phyloP scores from a whole-genome alignment of 345 rosid genomes.

The Eucalyptus tenuipes region DNA sequence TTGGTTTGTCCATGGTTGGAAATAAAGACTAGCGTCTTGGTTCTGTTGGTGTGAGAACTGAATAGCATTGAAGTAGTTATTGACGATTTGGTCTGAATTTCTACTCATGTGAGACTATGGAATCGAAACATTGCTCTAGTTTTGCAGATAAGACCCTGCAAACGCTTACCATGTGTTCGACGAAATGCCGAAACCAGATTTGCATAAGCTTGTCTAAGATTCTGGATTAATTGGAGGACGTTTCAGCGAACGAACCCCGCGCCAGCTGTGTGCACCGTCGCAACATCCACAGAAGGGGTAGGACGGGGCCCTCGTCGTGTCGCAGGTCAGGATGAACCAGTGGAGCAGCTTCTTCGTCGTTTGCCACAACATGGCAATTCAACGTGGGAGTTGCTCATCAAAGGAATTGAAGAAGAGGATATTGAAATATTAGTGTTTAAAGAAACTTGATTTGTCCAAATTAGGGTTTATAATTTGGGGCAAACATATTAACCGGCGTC shows the following conservation, averaged over 20 bases:
- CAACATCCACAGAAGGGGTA: not conserved
- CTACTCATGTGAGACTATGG: not conserved
- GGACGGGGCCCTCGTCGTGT: rapidly evolving
- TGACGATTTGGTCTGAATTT: not conserved
- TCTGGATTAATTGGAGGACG: not conserved
- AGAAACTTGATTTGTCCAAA: not conserved
- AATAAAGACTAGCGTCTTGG: too few species aligned
- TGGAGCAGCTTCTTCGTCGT: not conserved
- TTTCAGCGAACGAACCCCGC: not conserved
- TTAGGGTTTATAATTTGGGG: not conserved
- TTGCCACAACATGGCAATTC: not conserved
- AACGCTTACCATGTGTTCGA: not conserved
- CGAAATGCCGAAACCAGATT: not conserved
- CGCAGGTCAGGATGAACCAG: not conserved
- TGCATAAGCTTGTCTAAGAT: not conserved
- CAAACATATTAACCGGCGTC: rapidly evolving
- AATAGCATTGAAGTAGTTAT: not conserved
- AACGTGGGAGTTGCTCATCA: not conserved
- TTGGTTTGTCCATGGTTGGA: too few species aligned
- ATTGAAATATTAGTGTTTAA: not conserved
- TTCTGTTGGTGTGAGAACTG: not conserved
- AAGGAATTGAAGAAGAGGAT: not conserved
- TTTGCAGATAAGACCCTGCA: not conserved
- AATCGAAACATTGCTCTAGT: not conserved
- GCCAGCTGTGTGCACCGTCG: not conserved